Evolutionary conservation across 1,139 yeast species (phyloP).

Genomic region (Suhomyces bribrorum): DNA sequence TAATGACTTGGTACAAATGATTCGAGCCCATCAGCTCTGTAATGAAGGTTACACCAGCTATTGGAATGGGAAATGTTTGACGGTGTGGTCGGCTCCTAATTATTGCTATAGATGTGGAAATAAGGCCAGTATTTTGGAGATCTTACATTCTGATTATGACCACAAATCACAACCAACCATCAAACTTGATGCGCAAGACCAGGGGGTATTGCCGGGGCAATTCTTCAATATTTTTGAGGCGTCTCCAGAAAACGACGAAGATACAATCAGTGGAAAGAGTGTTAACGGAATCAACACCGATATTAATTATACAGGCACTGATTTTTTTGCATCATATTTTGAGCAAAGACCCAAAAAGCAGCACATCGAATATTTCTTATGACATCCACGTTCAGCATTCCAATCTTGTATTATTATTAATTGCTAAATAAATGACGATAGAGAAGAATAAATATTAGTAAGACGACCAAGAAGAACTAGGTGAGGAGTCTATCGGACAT

Average conservation of each 20-base stretch:
- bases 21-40: conserved; percentile 94
- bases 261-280: conserved; percentile 43
- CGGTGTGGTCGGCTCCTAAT: conserved; percentile 99
- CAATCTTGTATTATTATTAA: conserved; percentile 10
- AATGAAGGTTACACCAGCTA: conserved; percentile 94
- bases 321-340: conserved; percentile 28
- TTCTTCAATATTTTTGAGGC: conserved; percentile 94
- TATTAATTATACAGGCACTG: conserved; percentile 17
- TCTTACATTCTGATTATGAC: conserved; percentile 41
- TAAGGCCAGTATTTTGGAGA: conserved; percentile 89
- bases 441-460: no score
- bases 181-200: conserved; percentile 33
- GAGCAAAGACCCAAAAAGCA: conserved; percentile 24
- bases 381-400: conserved; percentile 1
- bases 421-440: no score
- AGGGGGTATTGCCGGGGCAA: conserved; percentile 48
- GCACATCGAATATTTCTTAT: conserved; percentile 27
- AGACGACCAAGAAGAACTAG: no score
- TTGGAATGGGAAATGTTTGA: conserved; percentile 86
- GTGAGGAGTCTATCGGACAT: no score
- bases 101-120: conserved; percentile 97
- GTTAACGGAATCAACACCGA: conserved; percentile 37
- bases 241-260: conserved; percentile 79
- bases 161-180: conserved; percentile 5
- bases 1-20: conserved; percentile 76